Base-by-base conservation (phyloP, 352 stramenopile genomes). In the Blastocystis sp. region DNA sequence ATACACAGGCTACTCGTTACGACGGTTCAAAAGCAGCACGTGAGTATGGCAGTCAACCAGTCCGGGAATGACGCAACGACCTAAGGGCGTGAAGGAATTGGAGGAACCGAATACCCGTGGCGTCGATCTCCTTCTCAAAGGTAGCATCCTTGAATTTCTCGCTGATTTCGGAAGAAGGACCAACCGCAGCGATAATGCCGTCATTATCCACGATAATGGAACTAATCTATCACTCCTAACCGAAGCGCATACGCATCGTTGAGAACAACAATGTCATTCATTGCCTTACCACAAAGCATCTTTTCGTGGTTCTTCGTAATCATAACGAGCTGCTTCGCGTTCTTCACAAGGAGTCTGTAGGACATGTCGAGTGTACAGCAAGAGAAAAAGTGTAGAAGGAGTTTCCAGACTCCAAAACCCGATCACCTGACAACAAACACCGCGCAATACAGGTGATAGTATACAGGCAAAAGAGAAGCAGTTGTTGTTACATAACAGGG, bases 41-140 rank as follows among this genome's bases (percentile, higher is more conserved):
- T 86, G 92, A 65, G 92, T 95, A 82, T 95, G 92, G 62, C 91
- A 92, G 70, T 95, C 92, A 10, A 95, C 92, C 48, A 95, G 92
- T 28, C 92, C 92, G 2, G 92, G 92, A 23, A 95, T 88, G n/a
- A 94, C 90, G 60, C 92, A 93, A 62, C 92, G 89, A 45, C 64
- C 64, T 86, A 79, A 14, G 11, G 11, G 7, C 19, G 21, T 62
- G 38, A 62, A 1, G 19, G 60, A 23, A 38, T 21, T 7, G n/a
- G 10, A 9, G 23, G 9, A 34, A 69, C 9, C 21, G 21, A 38
- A 7, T 86, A 38, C 91, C 92, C 28, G 91, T 91, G 38, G 89
- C 92, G 74, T 94, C 92, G 61, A 95, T 89, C 56, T 94, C 89
- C 38, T 91, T 91, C 38, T 94, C 92, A 70, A 95, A 94, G n/a